Conservation (phyloP, 805 yeast species). For the Schwanniomyces sp. region DNA sequence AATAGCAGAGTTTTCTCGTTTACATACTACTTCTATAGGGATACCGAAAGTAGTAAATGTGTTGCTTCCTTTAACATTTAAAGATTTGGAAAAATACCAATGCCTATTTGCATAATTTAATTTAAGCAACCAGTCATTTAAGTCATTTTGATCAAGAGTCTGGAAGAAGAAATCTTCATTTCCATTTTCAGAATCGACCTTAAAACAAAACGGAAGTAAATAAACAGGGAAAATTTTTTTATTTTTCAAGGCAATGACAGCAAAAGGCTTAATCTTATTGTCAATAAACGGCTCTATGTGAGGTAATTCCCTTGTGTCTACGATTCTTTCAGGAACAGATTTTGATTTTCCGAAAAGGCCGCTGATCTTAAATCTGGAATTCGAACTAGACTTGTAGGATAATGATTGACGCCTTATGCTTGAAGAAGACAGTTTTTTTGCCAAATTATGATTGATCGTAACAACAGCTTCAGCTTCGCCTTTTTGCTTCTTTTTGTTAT, state of each 20-base stretch:
- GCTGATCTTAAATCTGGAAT: constrained; percentile 51
- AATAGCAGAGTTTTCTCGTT: constrained; percentile 58
- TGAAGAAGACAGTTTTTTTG: constrained; percentile 28
- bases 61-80: constrained; percentile 24
- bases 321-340: constrained; percentile 44
- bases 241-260: constrained; percentile 46
- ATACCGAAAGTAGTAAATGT: constrained; percentile 70
- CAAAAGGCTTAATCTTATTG: constrained; percentile 50
- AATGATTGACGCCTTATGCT: constrained; percentile 38
- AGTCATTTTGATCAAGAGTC: constrained; percentile 58
- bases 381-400: constrained; percentile 36
- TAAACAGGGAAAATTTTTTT: constrained; percentile 53
- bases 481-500: constrained; percentile 29
- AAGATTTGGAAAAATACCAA: constrained; percentile 51
- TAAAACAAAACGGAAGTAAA: constrained; percentile 48
- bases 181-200: constrained; percentile 44
- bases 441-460: constrained; percentile 9
- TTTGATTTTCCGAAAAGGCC: constrained; percentile 58
- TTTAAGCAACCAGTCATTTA: constrained; percentile 70
- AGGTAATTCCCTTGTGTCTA: constrained; percentile 60
- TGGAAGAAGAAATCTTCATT: constrained; percentile 65
- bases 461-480: constrained; percentile 4
- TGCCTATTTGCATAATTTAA: constrained; percentile 50
- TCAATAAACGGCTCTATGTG: constrained; percentile 42
- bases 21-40: constrained; percentile 75